Evolutionary conservation across 2,329 filamentous ascomycete genomes (phyloP).

Genomic region (Metarhizium rileyi): DNA sequence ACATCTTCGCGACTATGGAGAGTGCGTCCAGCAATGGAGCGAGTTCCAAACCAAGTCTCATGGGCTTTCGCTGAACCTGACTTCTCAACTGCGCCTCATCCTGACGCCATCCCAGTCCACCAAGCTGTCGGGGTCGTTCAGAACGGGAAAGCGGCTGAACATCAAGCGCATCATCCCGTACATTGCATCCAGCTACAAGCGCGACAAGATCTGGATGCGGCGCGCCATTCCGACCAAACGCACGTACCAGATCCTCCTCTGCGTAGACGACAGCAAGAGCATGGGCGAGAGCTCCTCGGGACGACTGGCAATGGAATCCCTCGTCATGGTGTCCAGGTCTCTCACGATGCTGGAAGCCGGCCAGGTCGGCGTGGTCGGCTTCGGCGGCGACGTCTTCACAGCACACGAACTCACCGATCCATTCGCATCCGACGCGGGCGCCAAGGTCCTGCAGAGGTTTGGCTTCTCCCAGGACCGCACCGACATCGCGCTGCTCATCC

Average conservation of each 20-base stretch:
- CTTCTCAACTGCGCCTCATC: conserved; percentile 91
- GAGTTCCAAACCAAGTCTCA: conserved; percentile 78
- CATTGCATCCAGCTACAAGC: conserved; percentile 95
- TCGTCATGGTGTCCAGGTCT: conserved; percentile 81
- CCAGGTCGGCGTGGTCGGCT: conserved; percentile 83
- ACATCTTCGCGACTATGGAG: conserved; percentile 37
- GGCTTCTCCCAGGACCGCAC: conserved; percentile 78
- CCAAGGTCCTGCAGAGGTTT: conserved; percentile 76
- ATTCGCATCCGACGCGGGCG: conserved; percentile 67
- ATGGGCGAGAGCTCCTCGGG: conserved; percentile 79
- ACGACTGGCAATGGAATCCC: conserved; percentile 80
- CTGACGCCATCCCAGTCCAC: conserved; percentile 90
- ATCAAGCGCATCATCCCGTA: conserved; percentile 99
- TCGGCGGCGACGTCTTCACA: conserved; percentile 73
- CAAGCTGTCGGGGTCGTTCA: conserved; percentile 92
- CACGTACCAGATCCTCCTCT: conserved; percentile 93
- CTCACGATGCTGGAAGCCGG: conserved; percentile 91
- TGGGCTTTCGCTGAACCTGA: conserved; percentile 76
- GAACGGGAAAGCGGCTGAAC: conserved; percentile 95
- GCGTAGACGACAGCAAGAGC: conserved; percentile 87
- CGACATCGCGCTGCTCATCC: conserved; percentile 71
- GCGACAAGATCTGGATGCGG: conserved; percentile 99
- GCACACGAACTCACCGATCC: conserved; percentile 79
- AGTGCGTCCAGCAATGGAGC: conserved; percentile 69
- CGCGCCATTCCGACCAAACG: conserved; percentile 85